Evolutionary conservation across 2,329 filamentous ascomycete genomes (phyloP).

Genomic region (Colletotrichum lupini): DNA sequence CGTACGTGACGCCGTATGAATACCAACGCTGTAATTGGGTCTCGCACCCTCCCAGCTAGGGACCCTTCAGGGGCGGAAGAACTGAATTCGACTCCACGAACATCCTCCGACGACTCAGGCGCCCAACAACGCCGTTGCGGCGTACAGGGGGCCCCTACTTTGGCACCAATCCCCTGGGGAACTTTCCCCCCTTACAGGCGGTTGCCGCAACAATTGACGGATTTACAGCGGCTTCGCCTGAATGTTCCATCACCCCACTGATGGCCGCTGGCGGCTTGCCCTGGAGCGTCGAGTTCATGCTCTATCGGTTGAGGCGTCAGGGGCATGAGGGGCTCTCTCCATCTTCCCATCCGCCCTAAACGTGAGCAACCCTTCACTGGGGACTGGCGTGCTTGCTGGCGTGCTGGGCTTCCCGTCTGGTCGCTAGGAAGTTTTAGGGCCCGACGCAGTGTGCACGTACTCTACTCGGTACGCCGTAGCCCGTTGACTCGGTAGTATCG

Average conservation of each 20-base stretch:
- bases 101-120: slow-evolving; percentile 1
- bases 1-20: slow-evolving; percentile 8
- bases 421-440: not conserved
- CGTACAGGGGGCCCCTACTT: slow-evolving; percentile 22
- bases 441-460: slow-evolving; percentile 13
- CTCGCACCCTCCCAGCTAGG: not conserved
- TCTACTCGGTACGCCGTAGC: slow-evolving; percentile 22
- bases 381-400: not conserved
- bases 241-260: not conserved
- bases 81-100: not conserved
- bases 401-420: slow-evolving; percentile 1
- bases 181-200: slow-evolving; percentile 20
- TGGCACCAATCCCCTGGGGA: slow-evolving; percentile 15
- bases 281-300: not conserved
- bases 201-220: slow-evolving; percentile 30
- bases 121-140: slow-evolving; percentile 14
- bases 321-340: not conserved
- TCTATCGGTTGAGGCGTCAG: slow-evolving; percentile 25
- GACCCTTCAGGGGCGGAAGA: not conserved
- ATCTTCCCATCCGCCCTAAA: not conserved
- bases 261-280: not conserved
- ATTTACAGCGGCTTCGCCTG: not conserved
- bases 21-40: slow-evolving; percentile 19
- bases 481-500: slow-evolving; percentile 6
- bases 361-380: not conserved